Percentiles rank a stretch among this genome's conserved stretches.
Evolutionary conservation across 768 basidiomycete genomes (phyloP).

Genomic region (Baorangia bicolor): DNA sequence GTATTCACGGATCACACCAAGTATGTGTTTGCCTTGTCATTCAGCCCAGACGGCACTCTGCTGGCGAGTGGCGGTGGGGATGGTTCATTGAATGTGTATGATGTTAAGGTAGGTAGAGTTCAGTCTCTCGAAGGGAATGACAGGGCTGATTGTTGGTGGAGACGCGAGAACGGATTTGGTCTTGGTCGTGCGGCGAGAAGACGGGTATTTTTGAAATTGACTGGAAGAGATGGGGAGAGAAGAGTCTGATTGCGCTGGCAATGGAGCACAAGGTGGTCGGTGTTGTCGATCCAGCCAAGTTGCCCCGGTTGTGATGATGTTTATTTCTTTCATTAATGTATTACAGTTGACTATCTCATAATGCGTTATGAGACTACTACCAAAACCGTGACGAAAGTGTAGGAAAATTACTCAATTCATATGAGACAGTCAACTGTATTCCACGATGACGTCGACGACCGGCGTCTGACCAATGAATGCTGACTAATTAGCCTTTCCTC

Average conservation of each 20-base stretch:
- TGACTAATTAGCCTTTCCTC: conserved; percentile 16
- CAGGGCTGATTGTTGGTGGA: conserved; percentile 28
- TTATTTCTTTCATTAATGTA: conserved; percentile 5
- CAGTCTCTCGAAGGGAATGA: neutral
- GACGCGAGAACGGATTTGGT: conserved; percentile 52
- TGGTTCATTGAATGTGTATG: conserved; percentile 71
- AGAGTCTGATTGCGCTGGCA: conserved; percentile 67
- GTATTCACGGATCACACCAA: conserved; percentile 70
- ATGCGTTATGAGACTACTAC: no score
- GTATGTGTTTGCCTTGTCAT: conserved; percentile 70
- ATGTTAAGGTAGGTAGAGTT: conserved; percentile 57
- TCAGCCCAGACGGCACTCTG: conserved; percentile 71
- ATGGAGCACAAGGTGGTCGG: conserved; percentile 68
- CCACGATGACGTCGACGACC: conserved; percentile 17
- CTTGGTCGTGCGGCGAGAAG: conserved; percentile 62
- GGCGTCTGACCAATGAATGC: conserved; percentile 1
- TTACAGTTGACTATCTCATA: no score
- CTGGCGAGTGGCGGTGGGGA: conserved; percentile 81
- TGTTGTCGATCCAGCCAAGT: conserved; percentile 58
- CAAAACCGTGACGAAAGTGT: no score
- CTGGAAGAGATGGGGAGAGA: conserved; percentile 57
- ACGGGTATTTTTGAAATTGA: conserved; percentile 75
- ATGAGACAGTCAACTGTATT: no score
- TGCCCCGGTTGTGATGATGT: conserved; percentile 10
- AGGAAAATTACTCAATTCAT: no score